Evolutionary conservation across 805 yeast species (phyloP).

Genomic region (Wickerhamomyces bovis): DNA sequence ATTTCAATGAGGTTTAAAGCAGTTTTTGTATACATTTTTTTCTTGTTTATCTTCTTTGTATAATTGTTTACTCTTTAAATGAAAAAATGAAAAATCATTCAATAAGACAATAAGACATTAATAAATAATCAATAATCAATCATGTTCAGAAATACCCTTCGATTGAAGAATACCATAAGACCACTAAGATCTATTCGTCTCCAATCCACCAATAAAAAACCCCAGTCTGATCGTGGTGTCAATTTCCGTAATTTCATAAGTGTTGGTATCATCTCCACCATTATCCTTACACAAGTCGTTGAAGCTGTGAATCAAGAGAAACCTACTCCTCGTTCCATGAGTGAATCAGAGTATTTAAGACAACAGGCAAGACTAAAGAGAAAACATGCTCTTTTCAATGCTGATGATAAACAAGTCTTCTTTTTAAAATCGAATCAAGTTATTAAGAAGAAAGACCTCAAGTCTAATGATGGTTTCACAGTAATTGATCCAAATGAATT

Average conservation of each 20-base stretch:
- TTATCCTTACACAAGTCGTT: conserved; percentile 34
- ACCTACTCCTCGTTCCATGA: conserved; percentile 25
- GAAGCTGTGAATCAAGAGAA: conserved; percentile 30
- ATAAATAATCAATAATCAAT: too few species aligned
- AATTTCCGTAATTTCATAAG: conserved; percentile 35
- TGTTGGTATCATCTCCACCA: conserved; percentile 40
- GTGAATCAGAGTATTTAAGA: conserved; percentile 37
- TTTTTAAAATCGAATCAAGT: conserved; percentile 27
- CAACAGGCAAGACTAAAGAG: conserved; percentile 45
- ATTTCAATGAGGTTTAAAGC: too few species aligned
- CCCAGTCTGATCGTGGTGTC: conserved; percentile 25
- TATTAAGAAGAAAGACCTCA: conserved; percentile 4
- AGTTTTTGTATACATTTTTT: too few species aligned
- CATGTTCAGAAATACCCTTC: not conserved
- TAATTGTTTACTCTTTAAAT: too few species aligned
- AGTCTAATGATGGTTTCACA: conserved; percentile 16
- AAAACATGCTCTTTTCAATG: conserved; percentile 36
- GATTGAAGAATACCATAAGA: not conserved
- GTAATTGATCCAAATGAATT: conserved; percentile 47
- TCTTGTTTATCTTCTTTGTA: too few species aligned
- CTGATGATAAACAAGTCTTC: conserved; percentile 36
- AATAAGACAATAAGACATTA: too few species aligned
- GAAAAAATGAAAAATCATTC: not conserved
- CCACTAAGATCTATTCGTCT: conserved; percentile 7
- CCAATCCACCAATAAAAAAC: conserved; percentile 4